Evolutionary conservation across 1,139 yeast genomes (phyloP).

Genomic region (Kodamaea arcana): DNA sequence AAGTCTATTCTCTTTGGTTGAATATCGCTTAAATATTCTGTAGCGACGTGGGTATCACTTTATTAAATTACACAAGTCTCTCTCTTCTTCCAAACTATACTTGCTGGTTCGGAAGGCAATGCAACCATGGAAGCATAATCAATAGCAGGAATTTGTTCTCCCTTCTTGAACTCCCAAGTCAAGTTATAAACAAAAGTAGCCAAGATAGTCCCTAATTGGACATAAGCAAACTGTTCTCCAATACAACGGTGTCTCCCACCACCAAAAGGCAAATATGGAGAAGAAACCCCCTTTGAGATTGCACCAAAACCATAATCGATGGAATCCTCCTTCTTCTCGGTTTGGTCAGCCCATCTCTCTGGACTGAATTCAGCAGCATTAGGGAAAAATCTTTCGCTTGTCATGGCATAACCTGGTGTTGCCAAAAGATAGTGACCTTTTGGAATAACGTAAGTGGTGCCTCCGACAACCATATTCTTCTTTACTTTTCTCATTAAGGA

Average conservation of each 20-base stretch:
- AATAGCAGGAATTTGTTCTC: conserved; percentile 59
- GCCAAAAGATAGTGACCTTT: conserved; percentile 85
- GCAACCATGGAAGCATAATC: conserved; percentile 95
- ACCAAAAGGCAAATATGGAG: conserved; percentile 96
- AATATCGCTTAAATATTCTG: too few species aligned
- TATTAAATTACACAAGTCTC: conserved; percentile 13
- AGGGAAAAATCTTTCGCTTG: conserved; percentile 74
- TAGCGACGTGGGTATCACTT: too few species aligned
- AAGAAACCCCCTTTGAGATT: conserved; percentile 89
- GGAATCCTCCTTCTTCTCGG: conserved; percentile 32
- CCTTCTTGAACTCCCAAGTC: conserved; percentile 67
- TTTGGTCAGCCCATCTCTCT: conserved; percentile 71
- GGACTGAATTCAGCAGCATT: conserved; percentile 70
- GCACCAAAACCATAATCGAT: conserved; percentile 96
- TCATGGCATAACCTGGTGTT: conserved; percentile 89
- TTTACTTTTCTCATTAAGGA: conserved; percentile 90
- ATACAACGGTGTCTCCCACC: conserved; percentile 99
- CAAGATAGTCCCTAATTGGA: conserved; percentile 85
- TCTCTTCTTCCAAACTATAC: conserved; percentile 73
- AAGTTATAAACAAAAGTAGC: conserved; percentile 71
- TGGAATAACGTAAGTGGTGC: conserved; percentile 78
- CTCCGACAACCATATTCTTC: conserved; percentile 75
- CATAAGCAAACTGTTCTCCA: conserved; percentile 97
- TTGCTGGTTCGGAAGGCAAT: conserved; percentile 76
- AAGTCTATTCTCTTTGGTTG: too few species aligned